These are phyloP conservation scores for Hypoxylon sp. DNA, from an alignment of 2,329 filamentous ascomycete genomes.

Conservation along the genomic window DNA sequence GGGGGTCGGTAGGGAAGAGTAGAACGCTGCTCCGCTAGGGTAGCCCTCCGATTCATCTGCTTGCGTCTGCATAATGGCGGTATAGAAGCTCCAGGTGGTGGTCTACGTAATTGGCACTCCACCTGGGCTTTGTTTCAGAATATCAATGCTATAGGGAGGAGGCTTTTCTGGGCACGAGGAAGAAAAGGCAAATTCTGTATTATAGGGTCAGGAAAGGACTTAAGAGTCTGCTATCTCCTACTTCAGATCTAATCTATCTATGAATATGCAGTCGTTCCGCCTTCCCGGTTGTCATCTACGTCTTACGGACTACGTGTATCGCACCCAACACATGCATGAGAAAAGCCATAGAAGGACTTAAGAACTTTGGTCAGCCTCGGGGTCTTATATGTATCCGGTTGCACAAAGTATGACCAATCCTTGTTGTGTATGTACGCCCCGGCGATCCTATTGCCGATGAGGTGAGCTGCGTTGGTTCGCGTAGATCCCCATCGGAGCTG, in stretches of 20 bases:
- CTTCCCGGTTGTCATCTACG: not conserved
- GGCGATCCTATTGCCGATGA: conserved; percentile 21
- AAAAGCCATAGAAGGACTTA: not conserved
- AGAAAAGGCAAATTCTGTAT: not conserved
- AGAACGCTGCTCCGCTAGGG: conserved; percentile 8
- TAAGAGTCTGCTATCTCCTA: conserved; percentile 2
- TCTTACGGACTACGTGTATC: conserved; percentile 3
- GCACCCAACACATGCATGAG: conserved; percentile 3
- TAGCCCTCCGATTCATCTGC: conserved; percentile 13
- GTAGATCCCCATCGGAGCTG: conserved; percentile 20
- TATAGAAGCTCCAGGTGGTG: conserved; percentile 6
- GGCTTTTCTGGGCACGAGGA: not conserved
- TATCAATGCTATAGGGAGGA: not conserved
- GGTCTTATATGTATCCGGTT: conserved; percentile 19
- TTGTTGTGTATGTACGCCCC: conserved; percentile 6
- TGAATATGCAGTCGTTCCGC: conserved; percentile 1
- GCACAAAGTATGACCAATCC: conserved; percentile 16
- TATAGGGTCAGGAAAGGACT: not conserved
- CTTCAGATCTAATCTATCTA: not conserved
- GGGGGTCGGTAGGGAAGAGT: not conserved
- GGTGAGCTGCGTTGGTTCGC: conserved; percentile 1
- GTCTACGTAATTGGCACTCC: not conserved
- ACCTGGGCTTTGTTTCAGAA: not conserved
- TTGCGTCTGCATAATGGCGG: conserved; percentile 3
- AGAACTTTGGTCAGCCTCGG: conserved; percentile 18